A percentile compares a stretch with the other conserved stretches of the same genome.
phyloP scores from a whole-genome alignment of 2,329 filamentous ascomycete species.

The Botrytis hyacinthi region DNA sequence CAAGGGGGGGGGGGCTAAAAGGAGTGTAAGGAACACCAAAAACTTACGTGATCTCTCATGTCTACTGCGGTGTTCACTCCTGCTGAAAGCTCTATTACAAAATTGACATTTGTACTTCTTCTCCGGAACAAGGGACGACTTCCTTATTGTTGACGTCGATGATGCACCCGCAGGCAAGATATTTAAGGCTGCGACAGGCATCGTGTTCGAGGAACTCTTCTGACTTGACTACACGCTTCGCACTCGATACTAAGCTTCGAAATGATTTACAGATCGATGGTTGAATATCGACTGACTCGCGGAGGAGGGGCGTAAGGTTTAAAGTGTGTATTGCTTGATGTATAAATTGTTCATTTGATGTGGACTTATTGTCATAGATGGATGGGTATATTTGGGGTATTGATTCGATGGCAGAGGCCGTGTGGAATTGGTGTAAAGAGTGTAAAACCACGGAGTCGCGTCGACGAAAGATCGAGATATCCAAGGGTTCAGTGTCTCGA shows the following conservation, averaged over 20 bases:
- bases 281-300: conserved; percentile 41
- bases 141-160: conserved; percentile 64
- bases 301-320: conserved; percentile 57
- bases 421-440: conserved; percentile 32
- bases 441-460: conserved; percentile 27
- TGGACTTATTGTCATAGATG: conserved; percentile 55
- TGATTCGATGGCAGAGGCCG: conserved; percentile 38
- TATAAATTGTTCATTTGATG: conserved; percentile 52
- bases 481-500: neutral
- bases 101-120: conserved; percentile 99
- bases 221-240: neutral
- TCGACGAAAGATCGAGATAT: conserved; percentile 14
- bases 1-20: conserved; percentile 25
- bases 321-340: conserved; percentile 61
- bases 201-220: conserved; percentile 41
- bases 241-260: conserved; percentile 3
- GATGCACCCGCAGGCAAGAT: conserved; percentile 65
- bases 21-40: conserved; percentile 22
- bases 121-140: conserved; percentile 76
- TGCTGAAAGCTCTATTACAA: conserved; percentile 94
- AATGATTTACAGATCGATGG: conserved; percentile 37
- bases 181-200: conserved; percentile 60
- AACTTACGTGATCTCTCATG: conserved; percentile 97
- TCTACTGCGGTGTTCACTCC: conserved; percentile 93
- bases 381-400: conserved; percentile 40